Conservation (phyloP, 202 grass and related monocot genomes). For the Digitaria exilis region DNA sequence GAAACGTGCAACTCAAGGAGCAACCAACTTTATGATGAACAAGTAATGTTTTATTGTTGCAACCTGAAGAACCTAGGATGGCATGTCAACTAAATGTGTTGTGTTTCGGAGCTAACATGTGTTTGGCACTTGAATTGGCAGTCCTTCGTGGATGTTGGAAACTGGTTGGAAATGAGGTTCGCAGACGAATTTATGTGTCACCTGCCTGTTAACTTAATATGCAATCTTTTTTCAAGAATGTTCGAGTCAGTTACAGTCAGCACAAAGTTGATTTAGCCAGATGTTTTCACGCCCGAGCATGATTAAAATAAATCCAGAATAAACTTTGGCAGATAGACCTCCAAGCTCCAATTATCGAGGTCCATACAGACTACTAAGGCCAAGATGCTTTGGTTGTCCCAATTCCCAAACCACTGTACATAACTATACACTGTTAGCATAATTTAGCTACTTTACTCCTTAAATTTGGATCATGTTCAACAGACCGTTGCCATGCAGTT, state of each 20-base stretch:
- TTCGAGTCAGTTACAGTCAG: not conserved
- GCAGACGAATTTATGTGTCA: slow-evolving; percentile 70
- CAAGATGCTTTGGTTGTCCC: slow-evolving; percentile 17
- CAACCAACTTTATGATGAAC: slow-evolving; percentile 73
- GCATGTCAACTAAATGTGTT: not conserved
- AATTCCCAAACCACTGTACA: not conserved
- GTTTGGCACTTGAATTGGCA: slow-evolving; percentile 34
- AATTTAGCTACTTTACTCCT: slow-evolving; percentile 16
- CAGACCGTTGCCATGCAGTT: not conserved
- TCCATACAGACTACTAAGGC: not conserved
- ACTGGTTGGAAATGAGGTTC: slow-evolving; percentile 63
- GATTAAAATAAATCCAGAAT: not conserved
- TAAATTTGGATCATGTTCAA: not conserved
- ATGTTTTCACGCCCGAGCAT: not conserved
- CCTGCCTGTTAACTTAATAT: not conserved
- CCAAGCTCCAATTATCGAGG: not conserved
- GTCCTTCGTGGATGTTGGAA: slow-evolving; percentile 88
- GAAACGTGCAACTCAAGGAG: slow-evolving; percentile 69
- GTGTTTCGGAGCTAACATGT: slow-evolving; percentile 14
- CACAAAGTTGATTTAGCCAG: not conserved
- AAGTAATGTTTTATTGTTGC: slow-evolving; percentile 44
- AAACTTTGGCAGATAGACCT: not conserved
- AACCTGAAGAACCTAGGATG: not conserved
- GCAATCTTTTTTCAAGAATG: not conserved
- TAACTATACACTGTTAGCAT: not conserved